phyloP scores from a whole-genome alignment of 2,329 filamentous ascomycete species.

The Fusarium euwallaceae region DNA sequence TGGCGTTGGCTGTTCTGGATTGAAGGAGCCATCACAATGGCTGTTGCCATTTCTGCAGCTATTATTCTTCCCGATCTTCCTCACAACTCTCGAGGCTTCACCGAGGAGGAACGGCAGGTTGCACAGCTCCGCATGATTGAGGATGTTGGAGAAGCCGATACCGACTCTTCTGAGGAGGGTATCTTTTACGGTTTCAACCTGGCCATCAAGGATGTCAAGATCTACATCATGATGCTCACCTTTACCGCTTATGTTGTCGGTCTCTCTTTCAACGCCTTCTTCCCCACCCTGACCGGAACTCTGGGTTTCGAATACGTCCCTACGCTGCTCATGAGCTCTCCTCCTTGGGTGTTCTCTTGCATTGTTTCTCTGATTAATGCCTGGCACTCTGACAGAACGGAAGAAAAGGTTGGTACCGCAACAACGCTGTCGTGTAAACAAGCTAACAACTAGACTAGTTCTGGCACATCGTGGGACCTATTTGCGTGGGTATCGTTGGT shows the following conservation, averaged over 20 bases:
- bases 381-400: slow-evolving; percentile 67
- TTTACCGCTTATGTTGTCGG: slow-evolving; percentile 73
- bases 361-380: slow-evolving; percentile 67
- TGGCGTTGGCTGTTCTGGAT: slow-evolving; percentile 75
- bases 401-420: slow-evolving; percentile 61
- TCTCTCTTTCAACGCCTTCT: slow-evolving; percentile 70
- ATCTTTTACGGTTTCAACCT: slow-evolving; percentile 67
- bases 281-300: slow-evolving; percentile 66
- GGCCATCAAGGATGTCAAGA: slow-evolving; percentile 71
- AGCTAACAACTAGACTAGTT: slow-evolving; percentile 55
- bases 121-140: slow-evolving; percentile 69
- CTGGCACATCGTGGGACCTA: slow-evolving; percentile 69
- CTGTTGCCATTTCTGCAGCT: slow-evolving; percentile 59
- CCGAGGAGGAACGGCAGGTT: slow-evolving; percentile 68
- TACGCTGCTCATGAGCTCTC: slow-evolving; percentile 68
- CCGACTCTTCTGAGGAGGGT: slow-evolving; percentile 63
- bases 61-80: slow-evolving; percentile 68
- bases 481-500: slow-evolving; percentile 65
- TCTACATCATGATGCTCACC: slow-evolving; percentile 74
- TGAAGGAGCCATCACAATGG: slow-evolving; percentile 67
- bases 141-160: slow-evolving; percentile 69
- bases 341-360: slow-evolving; percentile 71
- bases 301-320: slow-evolving; percentile 66
- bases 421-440: background rate
- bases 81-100: slow-evolving; percentile 69